These are phyloP conservation scores for Brassica rapa DNA, from an alignment of 345 rosid genomes.

Conservation along the genomic window DNA sequence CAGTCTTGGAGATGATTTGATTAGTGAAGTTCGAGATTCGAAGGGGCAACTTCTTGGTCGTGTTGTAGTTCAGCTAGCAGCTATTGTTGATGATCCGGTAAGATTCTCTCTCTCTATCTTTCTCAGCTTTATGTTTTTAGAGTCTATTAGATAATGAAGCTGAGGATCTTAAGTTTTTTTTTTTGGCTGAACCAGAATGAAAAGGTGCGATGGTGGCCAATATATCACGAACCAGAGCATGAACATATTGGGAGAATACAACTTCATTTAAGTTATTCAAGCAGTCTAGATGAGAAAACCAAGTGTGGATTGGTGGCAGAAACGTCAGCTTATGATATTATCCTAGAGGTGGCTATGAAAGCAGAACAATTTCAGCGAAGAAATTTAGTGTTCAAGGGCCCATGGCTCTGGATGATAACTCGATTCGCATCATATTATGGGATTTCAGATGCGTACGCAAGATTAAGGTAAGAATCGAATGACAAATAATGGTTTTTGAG, in stretches of 20 bases:
- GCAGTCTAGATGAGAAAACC: slow-evolving; percentile 68
- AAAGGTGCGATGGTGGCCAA: slow-evolving; percentile 91
- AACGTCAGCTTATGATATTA: slow-evolving; percentile 92
- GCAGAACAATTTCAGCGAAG: slow-evolving; percentile 76
- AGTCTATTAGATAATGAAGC: background rate
- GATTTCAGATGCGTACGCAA: slow-evolving; percentile 84
- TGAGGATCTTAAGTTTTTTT: slow-evolving; percentile 18
- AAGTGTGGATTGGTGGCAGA: slow-evolving; percentile 96
- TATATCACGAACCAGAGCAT: slow-evolving; percentile 91
- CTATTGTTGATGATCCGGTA: slow-evolving; percentile 77
- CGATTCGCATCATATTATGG: slow-evolving; percentile 90
- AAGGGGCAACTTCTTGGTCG: slow-evolving; percentile 81
- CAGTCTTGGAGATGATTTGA: slow-evolving; percentile 82
- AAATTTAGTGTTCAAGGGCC: slow-evolving; percentile 70
- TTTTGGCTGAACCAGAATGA: slow-evolving; percentile 54
- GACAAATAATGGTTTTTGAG: slow-evolving; percentile 13
- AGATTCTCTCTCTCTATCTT: slow-evolving; percentile 17
- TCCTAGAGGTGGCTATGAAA: slow-evolving; percentile 93
- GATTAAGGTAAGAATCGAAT: slow-evolving; percentile 58
- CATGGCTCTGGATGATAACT: slow-evolving; percentile 87
- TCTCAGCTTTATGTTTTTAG: slow-evolving; percentile 8
- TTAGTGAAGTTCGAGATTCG: slow-evolving; percentile 77
- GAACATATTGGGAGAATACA: slow-evolving; percentile 86
- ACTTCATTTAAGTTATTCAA: slow-evolving; percentile 67
- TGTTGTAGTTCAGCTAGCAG: slow-evolving; percentile 81